These are phyloP conservation scores for Solanum peruvianum DNA, from an alignment of 257 asterid species.

Conservation along the genomic window DNA sequence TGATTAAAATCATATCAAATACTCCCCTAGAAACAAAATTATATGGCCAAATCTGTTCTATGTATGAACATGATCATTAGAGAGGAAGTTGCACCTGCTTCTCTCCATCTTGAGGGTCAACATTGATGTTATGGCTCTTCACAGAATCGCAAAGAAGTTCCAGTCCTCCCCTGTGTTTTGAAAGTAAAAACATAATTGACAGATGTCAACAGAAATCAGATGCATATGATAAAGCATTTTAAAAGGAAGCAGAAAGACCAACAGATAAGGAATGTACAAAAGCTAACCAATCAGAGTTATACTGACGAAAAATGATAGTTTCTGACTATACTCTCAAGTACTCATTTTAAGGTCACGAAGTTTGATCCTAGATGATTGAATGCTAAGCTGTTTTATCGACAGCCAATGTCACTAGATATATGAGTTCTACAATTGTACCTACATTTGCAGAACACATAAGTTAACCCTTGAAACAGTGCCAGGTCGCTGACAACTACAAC, in stretches of 20 bases:
- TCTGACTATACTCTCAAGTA: background rate
- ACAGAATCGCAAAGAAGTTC: conserved; percentile 88
- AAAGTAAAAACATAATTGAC: background rate
- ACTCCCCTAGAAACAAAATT: background rate
- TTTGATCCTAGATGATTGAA: background rate
- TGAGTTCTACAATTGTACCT: background rate
- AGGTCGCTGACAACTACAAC: background rate
- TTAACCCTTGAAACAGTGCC: background rate
- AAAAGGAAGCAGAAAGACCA: background rate
- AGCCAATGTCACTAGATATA: background rate
- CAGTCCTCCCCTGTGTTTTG: conserved; percentile 64
- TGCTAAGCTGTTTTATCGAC: background rate
- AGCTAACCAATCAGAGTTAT: background rate
- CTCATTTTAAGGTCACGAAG: background rate
- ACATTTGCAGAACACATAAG: background rate
- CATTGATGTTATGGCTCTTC: conserved; percentile 66
- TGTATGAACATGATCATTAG: background rate
- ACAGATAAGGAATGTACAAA: background rate
- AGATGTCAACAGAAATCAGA: background rate
- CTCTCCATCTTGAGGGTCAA: conserved; percentile 47
- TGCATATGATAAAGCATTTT: background rate
- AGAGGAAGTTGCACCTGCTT: conserved; percentile 31
- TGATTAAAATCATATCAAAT: background rate
- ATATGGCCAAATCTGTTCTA: background rate
- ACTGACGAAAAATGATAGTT: background rate